Evolutionary conservation across 2,329 filamentous ascomycete species (phyloP).

Genomic region (Penicillium psychrosexuale): DNA sequence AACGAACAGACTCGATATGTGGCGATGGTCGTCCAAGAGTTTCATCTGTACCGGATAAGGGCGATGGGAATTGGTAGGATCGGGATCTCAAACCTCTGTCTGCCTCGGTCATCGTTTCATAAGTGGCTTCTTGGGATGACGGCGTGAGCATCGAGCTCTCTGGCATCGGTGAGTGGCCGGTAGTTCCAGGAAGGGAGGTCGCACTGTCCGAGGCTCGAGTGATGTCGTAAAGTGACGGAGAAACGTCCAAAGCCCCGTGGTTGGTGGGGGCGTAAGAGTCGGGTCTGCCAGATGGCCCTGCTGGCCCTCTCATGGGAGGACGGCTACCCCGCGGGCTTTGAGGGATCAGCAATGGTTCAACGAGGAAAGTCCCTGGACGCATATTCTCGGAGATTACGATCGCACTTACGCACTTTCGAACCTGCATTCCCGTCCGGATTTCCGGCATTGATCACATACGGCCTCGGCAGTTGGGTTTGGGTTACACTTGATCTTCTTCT

Average conservation of each 20-base stretch:
- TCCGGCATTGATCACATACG: slow-evolving; percentile 82
- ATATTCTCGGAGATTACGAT: background rate
- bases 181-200: slow-evolving; percentile 31
- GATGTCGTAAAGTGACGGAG: slow-evolving; percentile 29
- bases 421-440: slow-evolving; percentile 80
- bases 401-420: slow-evolving; percentile 77
- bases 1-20: slow-evolving; percentile 12
- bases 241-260: slow-evolving; percentile 21
- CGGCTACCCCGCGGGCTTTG: slow-evolving; percentile 37
- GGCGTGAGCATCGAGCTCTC: slow-evolving; percentile 29
- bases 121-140: slow-evolving; percentile 24
- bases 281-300: slow-evolving; percentile 19
- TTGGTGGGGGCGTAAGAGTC: slow-evolving; percentile 20
- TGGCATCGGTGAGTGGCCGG: slow-evolving; percentile 32
- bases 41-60: slow-evolving; percentile 18
- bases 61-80: slow-evolving; percentile 17
- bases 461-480: slow-evolving; percentile 65
- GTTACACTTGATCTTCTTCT: slow-evolving; percentile 98
- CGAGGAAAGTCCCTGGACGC: background rate
- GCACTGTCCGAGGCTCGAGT: slow-evolving; percentile 32
- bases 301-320: slow-evolving; percentile 21
- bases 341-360: slow-evolving; percentile 9
- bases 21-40: slow-evolving; percentile 7
- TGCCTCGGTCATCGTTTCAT: slow-evolving; percentile 27
- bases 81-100: slow-evolving; percentile 26